Conservation (phyloP, 2,329 filamentous ascomycete genomes). For the Gaeumannomyces sp. region DNA sequence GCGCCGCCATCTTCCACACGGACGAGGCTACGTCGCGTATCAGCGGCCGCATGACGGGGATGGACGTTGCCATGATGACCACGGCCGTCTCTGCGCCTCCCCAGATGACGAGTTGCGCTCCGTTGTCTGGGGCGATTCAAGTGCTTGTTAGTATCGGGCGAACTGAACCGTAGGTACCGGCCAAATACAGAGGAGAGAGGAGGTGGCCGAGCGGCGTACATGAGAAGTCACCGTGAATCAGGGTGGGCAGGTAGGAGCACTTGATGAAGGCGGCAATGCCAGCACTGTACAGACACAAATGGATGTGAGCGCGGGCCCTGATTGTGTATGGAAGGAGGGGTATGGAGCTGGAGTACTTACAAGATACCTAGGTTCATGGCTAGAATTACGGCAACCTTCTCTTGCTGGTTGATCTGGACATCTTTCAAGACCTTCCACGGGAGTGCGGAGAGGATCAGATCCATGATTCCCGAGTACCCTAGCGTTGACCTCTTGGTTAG, state of each 20-base stretch:
- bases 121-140: constrained; percentile 13
- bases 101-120: constrained; percentile 19
- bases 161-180: too few relatives aligned
- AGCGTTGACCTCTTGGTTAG: background rate
- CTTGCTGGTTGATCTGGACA: constrained; percentile 20
- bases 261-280: background rate
- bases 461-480: constrained; percentile 18
- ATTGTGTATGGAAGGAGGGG: too few relatives aligned
- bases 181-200: too few relatives aligned
- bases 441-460: constrained; percentile 22
- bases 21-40: constrained; percentile 2
- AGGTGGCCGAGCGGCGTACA: constrained; percentile 7
- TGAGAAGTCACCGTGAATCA: background rate
- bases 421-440: constrained; percentile 29
- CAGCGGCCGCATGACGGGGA: constrained; percentile 23
- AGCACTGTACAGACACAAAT: background rate
- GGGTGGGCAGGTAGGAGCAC: background rate
- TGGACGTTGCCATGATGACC: constrained; percentile 27
- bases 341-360: too few relatives aligned
- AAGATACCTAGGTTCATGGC: constrained; percentile 27
- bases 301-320: too few relatives aligned
- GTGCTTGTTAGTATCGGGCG: too few relatives aligned
- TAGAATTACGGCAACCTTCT: constrained; percentile 29
- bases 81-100: constrained; percentile 26
- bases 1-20: too few relatives aligned